Conservation (phyloP, 83 land plant species). For the Thuja plicata region DNA sequence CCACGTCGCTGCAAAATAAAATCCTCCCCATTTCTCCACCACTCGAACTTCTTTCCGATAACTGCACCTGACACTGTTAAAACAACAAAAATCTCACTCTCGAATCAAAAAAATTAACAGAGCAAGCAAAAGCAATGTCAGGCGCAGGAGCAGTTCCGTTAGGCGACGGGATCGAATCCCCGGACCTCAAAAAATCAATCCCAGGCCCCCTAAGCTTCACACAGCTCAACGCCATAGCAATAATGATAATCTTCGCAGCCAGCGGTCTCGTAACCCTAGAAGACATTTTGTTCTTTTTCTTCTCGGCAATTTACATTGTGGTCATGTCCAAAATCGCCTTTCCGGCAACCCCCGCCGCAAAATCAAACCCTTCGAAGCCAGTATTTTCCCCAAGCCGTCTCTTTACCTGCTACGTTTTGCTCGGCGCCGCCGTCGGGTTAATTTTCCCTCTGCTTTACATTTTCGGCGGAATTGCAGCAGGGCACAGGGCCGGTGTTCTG, state of each 20-base stretch:
- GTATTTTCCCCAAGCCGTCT: slow-evolving; percentile 27
- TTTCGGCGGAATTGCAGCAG: slow-evolving; percentile 52
- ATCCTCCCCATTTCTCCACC: too few relatives aligned
- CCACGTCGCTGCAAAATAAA: too few relatives aligned
- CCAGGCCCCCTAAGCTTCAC: slow-evolving; percentile 36
- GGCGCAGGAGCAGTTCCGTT: background rate
- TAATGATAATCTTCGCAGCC: slow-evolving; percentile 40
- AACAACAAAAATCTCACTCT: too few relatives aligned
- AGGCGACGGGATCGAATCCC: background rate
- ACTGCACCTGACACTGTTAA: too few relatives aligned
- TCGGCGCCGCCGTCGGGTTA: slow-evolving; percentile 57
- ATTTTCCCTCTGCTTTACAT: slow-evolving; percentile 65
- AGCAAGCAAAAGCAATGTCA: background rate
- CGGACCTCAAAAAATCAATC: background rate
- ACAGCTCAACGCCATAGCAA: slow-evolving; percentile 58
- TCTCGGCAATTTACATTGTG: slow-evolving; percentile 56
- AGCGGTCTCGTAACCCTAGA: slow-evolving; percentile 51
- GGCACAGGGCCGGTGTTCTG: slow-evolving; percentile 49
- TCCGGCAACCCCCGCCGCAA: slow-evolving; percentile 14
- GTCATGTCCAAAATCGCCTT: slow-evolving; percentile 53
- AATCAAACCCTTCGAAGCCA: slow-evolving; percentile 13
- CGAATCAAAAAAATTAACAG: too few relatives aligned
- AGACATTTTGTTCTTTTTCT: slow-evolving; percentile 51
- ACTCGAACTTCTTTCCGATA: too few relatives aligned
- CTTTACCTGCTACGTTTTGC: slow-evolving; percentile 39